These are phyloP conservation scores for Lepraria neglecta DNA, from an alignment of 495 filamentous ascomycete genomes.

Conservation along the genomic window DNA sequence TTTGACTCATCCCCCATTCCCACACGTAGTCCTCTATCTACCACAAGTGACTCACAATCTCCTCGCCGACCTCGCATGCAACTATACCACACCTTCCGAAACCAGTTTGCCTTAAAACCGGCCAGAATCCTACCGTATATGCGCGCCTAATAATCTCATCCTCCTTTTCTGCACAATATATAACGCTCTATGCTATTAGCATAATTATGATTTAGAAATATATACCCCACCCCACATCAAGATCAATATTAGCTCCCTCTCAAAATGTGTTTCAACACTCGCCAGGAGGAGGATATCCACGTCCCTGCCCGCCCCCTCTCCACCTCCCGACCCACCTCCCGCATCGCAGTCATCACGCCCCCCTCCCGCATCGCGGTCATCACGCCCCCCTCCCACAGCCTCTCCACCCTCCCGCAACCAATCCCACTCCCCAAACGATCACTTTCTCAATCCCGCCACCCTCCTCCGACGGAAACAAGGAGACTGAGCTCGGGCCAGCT, in stretches of 20 bases:
- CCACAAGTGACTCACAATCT: constrained; percentile 1
- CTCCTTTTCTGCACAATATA: not conserved
- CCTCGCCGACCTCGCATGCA: not conserved
- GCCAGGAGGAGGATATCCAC: not conserved
- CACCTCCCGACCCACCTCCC: constrained; percentile 2
- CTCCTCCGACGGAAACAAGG: not conserved
- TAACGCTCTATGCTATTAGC: too few species aligned
- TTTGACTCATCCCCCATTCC: not conserved
- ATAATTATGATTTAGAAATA: not conserved
- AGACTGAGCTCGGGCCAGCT: not conserved
- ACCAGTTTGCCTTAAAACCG: too few species aligned
- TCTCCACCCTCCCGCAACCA: not conserved
- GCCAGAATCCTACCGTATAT: not conserved
- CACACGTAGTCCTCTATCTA: not conserved
- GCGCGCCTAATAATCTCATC: not conserved
- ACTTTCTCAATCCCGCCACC: not conserved
- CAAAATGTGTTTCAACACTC: constrained; percentile 4
- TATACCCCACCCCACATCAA: not conserved
- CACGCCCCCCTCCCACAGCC: not conserved
- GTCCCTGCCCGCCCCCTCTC: constrained; percentile 11
- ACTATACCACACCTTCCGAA: not conserved
- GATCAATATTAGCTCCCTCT: not conserved
- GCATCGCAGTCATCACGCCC: constrained; percentile 3
- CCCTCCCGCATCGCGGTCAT: not conserved
- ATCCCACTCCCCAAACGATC: not conserved